Percentiles rank a stretch among this genome's conserved stretches.
These are phyloP conservation scores for Verbascum thapsus DNA, from an alignment of 257 asterid genomes.

Conservation along the genomic window DNA sequence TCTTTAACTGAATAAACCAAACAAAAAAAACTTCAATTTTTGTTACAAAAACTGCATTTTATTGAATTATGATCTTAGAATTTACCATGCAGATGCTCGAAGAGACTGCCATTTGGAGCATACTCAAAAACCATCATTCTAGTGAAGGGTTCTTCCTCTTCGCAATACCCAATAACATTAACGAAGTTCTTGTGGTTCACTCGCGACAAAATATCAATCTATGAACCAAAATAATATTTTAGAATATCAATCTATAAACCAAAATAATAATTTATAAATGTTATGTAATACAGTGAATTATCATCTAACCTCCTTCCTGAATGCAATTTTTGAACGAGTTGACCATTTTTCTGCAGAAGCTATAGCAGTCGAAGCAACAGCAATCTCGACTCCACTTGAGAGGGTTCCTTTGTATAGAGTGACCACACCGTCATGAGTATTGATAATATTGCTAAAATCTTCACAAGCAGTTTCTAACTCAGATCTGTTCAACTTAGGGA, in stretches of 20 bases:
- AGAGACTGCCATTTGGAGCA: constrained; percentile 88
- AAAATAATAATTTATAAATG: background rate
- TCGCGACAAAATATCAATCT: constrained; percentile 79
- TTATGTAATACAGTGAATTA: background rate
- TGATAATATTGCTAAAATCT: constrained; percentile 88
- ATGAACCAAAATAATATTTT: constrained; percentile 21
- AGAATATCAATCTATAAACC: background rate
- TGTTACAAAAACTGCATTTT: background rate
- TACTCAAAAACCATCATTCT: constrained; percentile 99
- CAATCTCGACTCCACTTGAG: constrained; percentile 92
- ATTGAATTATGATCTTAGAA: background rate
- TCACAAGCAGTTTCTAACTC: constrained; percentile 95
- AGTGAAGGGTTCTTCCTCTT: constrained; percentile 83
- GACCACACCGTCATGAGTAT: constrained; percentile 44
- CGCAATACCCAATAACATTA: constrained; percentile 90
- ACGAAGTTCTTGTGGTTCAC: constrained; percentile 91
- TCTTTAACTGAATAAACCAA: constrained; percentile 59
- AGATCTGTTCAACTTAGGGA: constrained; percentile 81
- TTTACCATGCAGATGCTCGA: constrained; percentile 87
- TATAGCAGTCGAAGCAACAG: constrained; percentile 74
- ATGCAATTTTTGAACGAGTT: constrained; percentile 65
- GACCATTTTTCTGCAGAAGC: constrained; percentile 68
- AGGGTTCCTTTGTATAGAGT: constrained; percentile 88
- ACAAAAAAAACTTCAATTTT: constrained; percentile 8
- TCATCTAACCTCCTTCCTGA: constrained; percentile 72